Percentiles rank a stretch among this genome's conserved stretches.
phyloP scores from a whole-genome alignment of 2,329 filamentous ascomycete genomes.

The Alternaria triticina region DNA sequence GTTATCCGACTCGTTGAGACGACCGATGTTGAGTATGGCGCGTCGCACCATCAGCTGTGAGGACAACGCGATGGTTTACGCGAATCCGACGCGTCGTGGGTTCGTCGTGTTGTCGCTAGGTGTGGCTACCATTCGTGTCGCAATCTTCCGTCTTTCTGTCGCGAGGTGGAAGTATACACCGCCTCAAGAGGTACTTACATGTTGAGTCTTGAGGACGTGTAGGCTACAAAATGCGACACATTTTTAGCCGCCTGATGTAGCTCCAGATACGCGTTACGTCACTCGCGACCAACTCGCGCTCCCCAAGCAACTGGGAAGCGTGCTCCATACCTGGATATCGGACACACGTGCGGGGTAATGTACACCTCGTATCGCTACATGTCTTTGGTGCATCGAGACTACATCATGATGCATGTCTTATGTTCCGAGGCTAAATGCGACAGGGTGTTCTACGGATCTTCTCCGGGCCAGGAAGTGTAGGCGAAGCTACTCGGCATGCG shows the following conservation, averaged over 20 bases:
- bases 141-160: not conserved
- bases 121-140: not conserved
- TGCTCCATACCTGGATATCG: not conserved
- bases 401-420: not conserved
- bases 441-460: slow-evolving; percentile 5
- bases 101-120: not conserved
- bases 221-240: not conserved
- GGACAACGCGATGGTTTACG: not conserved
- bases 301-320: not conserved
- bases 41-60: not conserved
- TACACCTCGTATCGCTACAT: not conserved
- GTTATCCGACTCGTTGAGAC: not conserved
- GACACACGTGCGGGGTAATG: not conserved
- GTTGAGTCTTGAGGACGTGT: not conserved
- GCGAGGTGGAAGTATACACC: not conserved
- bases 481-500: not conserved
- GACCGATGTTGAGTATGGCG: not conserved
- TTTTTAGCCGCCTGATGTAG: not conserved
- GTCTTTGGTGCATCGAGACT: not conserved
- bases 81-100: not conserved
- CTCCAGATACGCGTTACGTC: not conserved
- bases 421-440: slow-evolving; percentile 14
- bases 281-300: not conserved
- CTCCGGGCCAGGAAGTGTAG: not conserved
- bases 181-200: not conserved